Conservation (phyloP, 2,329 filamentous ascomycete species). For the Fusarium sulawesiense region DNA sequence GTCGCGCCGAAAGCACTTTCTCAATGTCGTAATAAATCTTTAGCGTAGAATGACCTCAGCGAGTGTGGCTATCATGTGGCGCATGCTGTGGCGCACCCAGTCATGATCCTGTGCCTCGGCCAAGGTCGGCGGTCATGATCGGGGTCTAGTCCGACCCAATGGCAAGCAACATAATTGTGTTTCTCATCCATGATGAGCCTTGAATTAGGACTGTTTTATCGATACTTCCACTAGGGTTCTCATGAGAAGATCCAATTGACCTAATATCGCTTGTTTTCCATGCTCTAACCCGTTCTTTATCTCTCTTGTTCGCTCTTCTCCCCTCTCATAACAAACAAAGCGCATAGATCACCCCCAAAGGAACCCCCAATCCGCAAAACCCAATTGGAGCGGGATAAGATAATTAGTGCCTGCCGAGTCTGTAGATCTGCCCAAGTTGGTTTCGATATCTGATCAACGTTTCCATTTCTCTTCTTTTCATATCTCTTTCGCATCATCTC, state of each 20-base stretch:
- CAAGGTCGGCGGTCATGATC: conserved; percentile 35
- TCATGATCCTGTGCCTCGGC: conserved; percentile 26
- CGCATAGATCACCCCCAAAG: background rate
- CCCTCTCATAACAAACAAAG: background rate
- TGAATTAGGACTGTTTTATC: conserved; percentile 2
- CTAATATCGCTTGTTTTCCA: background rate
- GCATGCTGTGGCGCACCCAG: background rate
- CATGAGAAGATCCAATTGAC: conserved; percentile 8
- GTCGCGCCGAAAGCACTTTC: conserved; percentile 5
- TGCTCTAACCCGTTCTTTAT: background rate
- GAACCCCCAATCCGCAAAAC: conserved; percentile 34
- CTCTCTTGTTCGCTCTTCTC: conserved; percentile 1
- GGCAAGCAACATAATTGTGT: conserved; percentile 14
- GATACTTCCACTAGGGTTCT: background rate
- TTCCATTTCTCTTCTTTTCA: conserved; percentile 4
- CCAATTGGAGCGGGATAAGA: conserved; percentile 33
- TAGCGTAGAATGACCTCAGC: conserved; percentile 21
- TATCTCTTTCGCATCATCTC: background rate
- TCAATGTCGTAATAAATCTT: conserved; percentile 33
- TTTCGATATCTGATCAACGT: conserved; percentile 1
- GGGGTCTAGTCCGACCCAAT: conserved; percentile 38
- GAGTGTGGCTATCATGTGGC: conserved; percentile 11
- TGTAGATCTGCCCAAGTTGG: conserved; percentile 17
- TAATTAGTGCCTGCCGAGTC: conserved; percentile 22
- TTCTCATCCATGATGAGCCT: conserved; percentile 17